Base-by-base conservation (phyloP, 345 rosid species). In the Dipteronia sinensis region DNA sequence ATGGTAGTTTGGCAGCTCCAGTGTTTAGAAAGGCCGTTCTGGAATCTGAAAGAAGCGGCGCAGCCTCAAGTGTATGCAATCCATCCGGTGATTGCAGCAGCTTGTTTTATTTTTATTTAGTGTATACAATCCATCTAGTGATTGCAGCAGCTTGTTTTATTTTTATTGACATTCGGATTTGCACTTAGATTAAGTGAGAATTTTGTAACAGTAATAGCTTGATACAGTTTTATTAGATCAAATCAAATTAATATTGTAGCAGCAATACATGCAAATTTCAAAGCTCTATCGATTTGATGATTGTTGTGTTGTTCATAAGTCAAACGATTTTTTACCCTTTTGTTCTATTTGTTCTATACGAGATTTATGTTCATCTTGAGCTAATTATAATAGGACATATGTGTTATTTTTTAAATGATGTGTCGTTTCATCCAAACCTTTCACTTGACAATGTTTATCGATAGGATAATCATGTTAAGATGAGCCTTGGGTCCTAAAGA, bases 1-100 rank as follows among this genome's bases (percentile, higher is more conserved):
- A 67, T 90, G 94, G 93, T 92, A 87, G 79, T 66, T 6, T 6
- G 29, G 17, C 16, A 53, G 65, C 58, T 46, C 20, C 38, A 34
- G 38, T 34, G 38, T 34, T 6, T 34, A 34, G 17, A 17, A 34
- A 3, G n/a, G 29, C 53, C n/a, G 6, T 42, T 16, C 62, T 25
- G 27, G 44, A 10, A 49, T 65, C 27, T 4, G 47, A 63, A 65
- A 15, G 40, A 31, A 38, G 10, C 10, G 2, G 71, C 78, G 0
- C 23, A 31, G 46, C 38, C 40, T 29, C 64, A 20, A 65, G 71
- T 20, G 46, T 53, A 6, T 66, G 20, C 31, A 66, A 51, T 75
- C 9, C 22, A 34, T 31, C 0, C 4, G 6, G 59, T 25, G 23
- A 7, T 3, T n/a, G 53, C 61, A 51, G 51, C 69, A 65, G 22